Evolutionary conservation across 2,329 filamentous ascomycete genomes (phyloP).

Genomic region (Penicillium oxalicum): DNA sequence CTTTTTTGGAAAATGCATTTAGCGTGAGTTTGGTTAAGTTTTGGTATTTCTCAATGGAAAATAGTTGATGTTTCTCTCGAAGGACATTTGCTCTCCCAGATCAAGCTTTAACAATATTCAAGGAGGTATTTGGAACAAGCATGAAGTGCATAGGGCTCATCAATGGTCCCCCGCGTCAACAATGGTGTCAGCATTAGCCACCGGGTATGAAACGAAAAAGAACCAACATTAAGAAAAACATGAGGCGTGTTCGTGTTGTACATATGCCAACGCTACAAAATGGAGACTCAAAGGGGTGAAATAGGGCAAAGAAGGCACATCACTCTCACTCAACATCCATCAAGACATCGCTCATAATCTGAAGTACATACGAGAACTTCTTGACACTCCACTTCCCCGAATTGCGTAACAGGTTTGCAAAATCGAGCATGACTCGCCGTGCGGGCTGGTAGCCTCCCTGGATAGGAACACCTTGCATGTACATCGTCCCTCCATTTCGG

Average conservation of each 20-base stretch:
- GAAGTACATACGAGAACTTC: constrained; percentile 48
- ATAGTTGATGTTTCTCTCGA: no score
- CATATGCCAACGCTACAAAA: no score
- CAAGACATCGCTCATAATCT: constrained; percentile 50
- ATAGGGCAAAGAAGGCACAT: neutral
- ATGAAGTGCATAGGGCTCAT: no score
- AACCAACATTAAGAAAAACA: no score
- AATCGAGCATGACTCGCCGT: constrained; percentile 47
- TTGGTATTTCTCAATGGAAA: no score
- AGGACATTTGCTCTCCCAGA: no score
- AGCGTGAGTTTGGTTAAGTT: neutral
- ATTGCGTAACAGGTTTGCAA: constrained; percentile 48
- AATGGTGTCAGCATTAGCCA: no score
- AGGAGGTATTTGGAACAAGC: no score
- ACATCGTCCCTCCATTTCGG: constrained; percentile 44
- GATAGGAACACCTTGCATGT: constrained; percentile 44
- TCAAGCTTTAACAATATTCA: no score
- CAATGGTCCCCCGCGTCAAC: no score
- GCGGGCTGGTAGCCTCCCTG: constrained; percentile 48
- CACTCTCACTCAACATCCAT: constrained; percentile 30
- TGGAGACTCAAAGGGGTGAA: neutral
- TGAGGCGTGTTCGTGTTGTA: no score
- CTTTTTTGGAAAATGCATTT: neutral
- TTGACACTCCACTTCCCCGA: constrained; percentile 48
- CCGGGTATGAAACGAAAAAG: no score